A percentile compares a stretch with the other conserved stretches of the same genome.
Evolutionary conservation across 164 flowering plant genomes (phyloP).

Genomic region (Santalum album): DNA sequence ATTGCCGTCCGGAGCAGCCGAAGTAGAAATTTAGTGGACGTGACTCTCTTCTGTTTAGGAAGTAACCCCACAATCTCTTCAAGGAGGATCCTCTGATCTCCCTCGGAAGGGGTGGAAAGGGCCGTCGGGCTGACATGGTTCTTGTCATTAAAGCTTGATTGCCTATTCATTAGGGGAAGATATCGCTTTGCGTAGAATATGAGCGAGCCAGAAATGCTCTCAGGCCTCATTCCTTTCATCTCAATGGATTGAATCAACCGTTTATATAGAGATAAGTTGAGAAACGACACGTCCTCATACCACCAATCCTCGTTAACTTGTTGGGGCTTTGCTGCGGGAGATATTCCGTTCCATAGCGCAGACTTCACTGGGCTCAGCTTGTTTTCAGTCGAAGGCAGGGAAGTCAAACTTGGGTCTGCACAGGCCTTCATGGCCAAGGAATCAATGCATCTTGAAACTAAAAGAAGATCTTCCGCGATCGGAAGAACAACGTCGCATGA

Average conservation of each 20-base stretch:
- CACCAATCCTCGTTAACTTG: conserved; percentile 37
- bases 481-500: conserved; percentile 42
- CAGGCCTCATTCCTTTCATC: conserved; percentile 31
- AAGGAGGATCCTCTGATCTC: conserved; percentile 34
- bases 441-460: conserved; percentile 41
- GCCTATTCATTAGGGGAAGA: conserved; percentile 32
- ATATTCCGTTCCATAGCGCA: conserved; percentile 43
- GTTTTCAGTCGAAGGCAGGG: conserved; percentile 18
- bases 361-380: conserved; percentile 5
- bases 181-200: conserved; percentile 34
- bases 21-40: conserved; percentile 32
- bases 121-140: conserved; percentile 10
- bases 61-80: conserved; percentile 46
- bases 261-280: conserved; percentile 31
- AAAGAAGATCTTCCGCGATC: conserved; percentile 37
- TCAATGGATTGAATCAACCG: conserved; percentile 29
- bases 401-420: conserved; percentile 33
- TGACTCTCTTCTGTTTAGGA: conserved; percentile 34
- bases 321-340: conserved; percentile 18
- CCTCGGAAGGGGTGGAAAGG: conserved; percentile 28
- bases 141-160: conserved; percentile 17
- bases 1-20: conserved; percentile 41
- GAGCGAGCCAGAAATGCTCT: conserved; percentile 31
- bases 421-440: conserved; percentile 49
- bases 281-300: conserved; percentile 42